Base-by-base conservation (phyloP, 441 rosid genomes). In the Daphne laureola region DNA sequence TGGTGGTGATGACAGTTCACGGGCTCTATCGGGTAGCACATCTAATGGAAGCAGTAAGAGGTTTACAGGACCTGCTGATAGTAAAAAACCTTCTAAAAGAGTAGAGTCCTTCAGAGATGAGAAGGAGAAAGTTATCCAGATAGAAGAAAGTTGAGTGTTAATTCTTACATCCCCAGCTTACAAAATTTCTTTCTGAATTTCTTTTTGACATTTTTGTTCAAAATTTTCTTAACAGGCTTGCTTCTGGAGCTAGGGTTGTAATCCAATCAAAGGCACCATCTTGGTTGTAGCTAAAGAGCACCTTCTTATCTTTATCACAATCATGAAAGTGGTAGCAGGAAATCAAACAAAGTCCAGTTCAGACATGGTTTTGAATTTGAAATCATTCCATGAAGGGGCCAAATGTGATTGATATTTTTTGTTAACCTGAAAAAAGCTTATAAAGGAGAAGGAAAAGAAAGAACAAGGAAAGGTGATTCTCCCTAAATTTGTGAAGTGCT, bases 181-280 rank as follows among this genome's bases (percentile, higher is more conserved):
- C 16, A 43, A 26, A 51, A 9, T 16, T 12, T 17, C 2, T 16
- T 12, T 25, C 17, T 38, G 3, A 3, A 5, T 21, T 3, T 36
- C 4, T 23, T 49, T 26, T 36, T 72, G 65, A 42, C 55, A 17
- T 53, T n/a, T n/a, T 15, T 12, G 42, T 51, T 43, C 35, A 23
- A 46, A 57, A 54, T 71, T 38, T 31, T 55, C 36, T n/a, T 54
- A 61, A 65, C 95, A 92, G 98, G 82, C 97, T 92, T 81, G 88
- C 98, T 78, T 92, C 97, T 46, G 98, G 96, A 81, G 98, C 98
- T 46, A 78, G 96, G 69, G 88, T 92, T 77, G 77, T 83, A 84
- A 92, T 92, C 61, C 82, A 92, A 68, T 83, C 97, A 0, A 81
- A 82, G 67, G 76, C 72, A 35, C 76, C 0, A 51, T 54, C 59